These are phyloP conservation scores for Teratosphaeria pseudoeucalypti DNA, from an alignment of 2,329 filamentous ascomycete species.

Conservation along the genomic window DNA sequence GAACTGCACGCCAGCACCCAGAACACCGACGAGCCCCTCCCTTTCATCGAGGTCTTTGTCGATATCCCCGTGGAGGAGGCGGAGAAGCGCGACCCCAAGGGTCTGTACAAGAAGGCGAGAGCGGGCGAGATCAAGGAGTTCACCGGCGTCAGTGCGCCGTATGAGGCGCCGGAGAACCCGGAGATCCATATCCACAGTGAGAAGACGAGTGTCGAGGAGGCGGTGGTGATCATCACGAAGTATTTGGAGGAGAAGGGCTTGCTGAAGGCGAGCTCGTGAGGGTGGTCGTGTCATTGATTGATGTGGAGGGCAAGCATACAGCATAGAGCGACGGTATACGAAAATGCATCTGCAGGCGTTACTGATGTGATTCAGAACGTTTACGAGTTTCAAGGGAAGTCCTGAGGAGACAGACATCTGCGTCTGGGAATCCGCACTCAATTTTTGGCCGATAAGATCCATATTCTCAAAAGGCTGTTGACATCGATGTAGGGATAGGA, in stretches of 20 bases:
- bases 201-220: constrained; percentile 76
- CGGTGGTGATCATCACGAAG: constrained; percentile 70
- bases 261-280: constrained; percentile 11
- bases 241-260: constrained; percentile 62
- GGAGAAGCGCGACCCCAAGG: constrained; percentile 93
- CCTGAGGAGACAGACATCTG: neutral
- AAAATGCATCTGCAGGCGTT: neutral
- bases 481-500: neutral
- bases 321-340: neutral
- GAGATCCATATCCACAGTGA: constrained; percentile 83
- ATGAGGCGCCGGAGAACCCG: constrained; percentile 75
- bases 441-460: neutral
- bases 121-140: constrained; percentile 94
- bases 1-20: constrained; percentile 58
- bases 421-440: neutral
- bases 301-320: neutral
- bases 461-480: neutral
- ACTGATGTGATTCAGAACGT: neutral
- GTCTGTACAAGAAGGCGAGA: constrained; percentile 92
- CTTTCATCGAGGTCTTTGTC: constrained; percentile 89
- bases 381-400: neutral
- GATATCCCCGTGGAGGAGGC: constrained; percentile 86
- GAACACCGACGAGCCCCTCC: constrained; percentile 52
- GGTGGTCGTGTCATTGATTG: neutral
- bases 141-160: constrained; percentile 88